Evolutionary conservation across 257 asterid species (phyloP).

Genomic region (Ehretia macrophylla): DNA sequence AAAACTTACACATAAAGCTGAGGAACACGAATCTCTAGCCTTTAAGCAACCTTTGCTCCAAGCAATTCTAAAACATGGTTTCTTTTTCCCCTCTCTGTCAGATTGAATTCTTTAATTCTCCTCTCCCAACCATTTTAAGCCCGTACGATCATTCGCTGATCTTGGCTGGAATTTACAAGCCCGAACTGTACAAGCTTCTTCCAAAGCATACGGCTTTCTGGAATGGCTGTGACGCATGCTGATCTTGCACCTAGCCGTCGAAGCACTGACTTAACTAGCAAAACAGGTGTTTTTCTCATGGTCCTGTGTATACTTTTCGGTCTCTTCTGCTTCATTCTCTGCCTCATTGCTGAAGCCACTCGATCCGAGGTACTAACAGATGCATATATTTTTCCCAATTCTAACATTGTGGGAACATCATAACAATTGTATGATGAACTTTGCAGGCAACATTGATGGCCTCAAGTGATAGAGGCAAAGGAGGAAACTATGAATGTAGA

Average conservation of each 20-base stretch:
- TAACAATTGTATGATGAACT: background rate
- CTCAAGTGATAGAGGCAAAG: slow-evolving; percentile 18
- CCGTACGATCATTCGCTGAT: slow-evolving; percentile 1
- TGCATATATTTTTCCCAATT: too few relatives aligned
- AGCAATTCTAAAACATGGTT: slow-evolving; percentile 60
- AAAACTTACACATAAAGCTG: slow-evolving; percentile 25
- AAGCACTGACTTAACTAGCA: slow-evolving; percentile 57
- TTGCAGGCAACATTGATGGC: slow-evolving; percentile 47
- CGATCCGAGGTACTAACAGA: slow-evolving; percentile 55
- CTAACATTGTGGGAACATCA: too few relatives aligned
- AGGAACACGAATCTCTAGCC: slow-evolving; percentile 56
- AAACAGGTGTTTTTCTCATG: slow-evolving; percentile 66
- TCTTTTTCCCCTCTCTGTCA: slow-evolving; percentile 8
- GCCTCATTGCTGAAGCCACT: slow-evolving; percentile 70
- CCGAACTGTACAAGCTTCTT: slow-evolving; percentile 5
- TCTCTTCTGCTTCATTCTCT: slow-evolving; percentile 76
- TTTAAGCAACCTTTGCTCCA: slow-evolving; percentile 96
- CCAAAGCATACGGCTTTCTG: too few relatives aligned
- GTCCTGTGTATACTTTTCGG: slow-evolving; percentile 62
- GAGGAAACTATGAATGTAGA: slow-evolving; percentile 37
- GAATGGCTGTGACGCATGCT: slow-evolving; percentile 87
- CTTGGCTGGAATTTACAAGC: background rate
- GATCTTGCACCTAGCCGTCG: slow-evolving; percentile 67
- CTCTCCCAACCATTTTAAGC: background rate
- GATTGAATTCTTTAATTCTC: slow-evolving; percentile 15